Base-by-base conservation (phyloP, 1,139 yeast species). In the Yamadazyma aaseri region DNA sequence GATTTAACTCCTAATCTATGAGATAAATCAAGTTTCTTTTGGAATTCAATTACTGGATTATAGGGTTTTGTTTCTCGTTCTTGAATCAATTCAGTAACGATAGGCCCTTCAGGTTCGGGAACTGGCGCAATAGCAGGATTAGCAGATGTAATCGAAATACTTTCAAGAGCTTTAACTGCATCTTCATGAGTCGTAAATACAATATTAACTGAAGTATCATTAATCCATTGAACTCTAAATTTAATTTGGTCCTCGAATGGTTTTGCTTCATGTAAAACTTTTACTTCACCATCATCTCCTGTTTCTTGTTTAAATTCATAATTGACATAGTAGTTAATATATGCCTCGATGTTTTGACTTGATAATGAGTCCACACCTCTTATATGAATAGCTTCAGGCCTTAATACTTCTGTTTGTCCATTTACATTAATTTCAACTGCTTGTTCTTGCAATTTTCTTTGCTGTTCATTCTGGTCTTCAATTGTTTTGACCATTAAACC, bases 311-410 rank as follows among this genome's bases (percentile, higher is more conserved):
- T 26, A 12, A 31, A 49, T 3, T 17, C 27, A 12, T 60, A 65
- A 45, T 76, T 76, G 32, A 79, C 50, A 47, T 75, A 72, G 36
- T 62, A 58, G 35, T 75, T 76, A 12, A 81, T 56, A 49, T 70
- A 83, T 12, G 67, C 57, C 49, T 79, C 77, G 41, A 84, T 75
- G 37, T 81, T 84, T 29, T 73, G 69, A 2, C 87, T 81, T 26
- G 84, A 74, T 41, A 84, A 62, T 33, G 72, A 77, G 44, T 84
- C 87, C 2, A 84, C 92, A 13, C 94, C 94, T 32, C 62, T 54
- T 3, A 84, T 42, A 36, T 62, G 66, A 17, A 84, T 44, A 0
- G 84, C 74, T 31, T 76, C 79, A 7, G 76, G 74, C 32, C 79
- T 46, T 17, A 60, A 34, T 2, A 47, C 49, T 41, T 63, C 61